Evolutionary conservation across 2,329 filamentous ascomycete genomes (phyloP).

Genomic region (Stagonosporopsis vannaccii): DNA sequence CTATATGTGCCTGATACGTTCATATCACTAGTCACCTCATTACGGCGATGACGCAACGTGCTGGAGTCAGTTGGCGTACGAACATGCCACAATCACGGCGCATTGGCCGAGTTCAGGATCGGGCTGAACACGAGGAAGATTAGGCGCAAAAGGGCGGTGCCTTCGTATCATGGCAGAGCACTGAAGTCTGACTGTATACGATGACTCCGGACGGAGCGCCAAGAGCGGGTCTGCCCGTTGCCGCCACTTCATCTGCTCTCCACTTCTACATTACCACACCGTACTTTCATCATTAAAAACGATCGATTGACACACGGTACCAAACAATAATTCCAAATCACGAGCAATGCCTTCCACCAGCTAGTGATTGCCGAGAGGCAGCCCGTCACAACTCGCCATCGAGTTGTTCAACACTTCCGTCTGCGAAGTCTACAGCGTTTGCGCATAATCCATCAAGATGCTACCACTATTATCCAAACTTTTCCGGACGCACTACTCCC

Average conservation of each 20-base stretch:
- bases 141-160: conserved; percentile 14
- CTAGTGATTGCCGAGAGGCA: conserved; percentile 36
- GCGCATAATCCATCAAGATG: conserved; percentile 56
- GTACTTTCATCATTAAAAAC: conserved; percentile 3
- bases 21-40: too few relatives aligned
- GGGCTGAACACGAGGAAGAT: background rate
- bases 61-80: too few relatives aligned
- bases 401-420: conserved; percentile 28
- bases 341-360: conserved; percentile 20
- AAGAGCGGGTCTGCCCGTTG: conserved; percentile 11
- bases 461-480: conserved; percentile 56
- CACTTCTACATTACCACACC: conserved; percentile 6
- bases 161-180: conserved; percentile 2
- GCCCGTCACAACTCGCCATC: conserved; percentile 28
- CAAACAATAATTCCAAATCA: background rate
- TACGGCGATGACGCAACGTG: too few relatives aligned
- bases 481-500: conserved; percentile 58
- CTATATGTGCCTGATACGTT: background rate
- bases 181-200: conserved; percentile 4
- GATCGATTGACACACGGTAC: background rate
- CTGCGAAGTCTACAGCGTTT: conserved; percentile 33
- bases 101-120: background rate
- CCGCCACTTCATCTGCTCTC: conserved; percentile 15
- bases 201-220: conserved; percentile 11
- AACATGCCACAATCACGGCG: too few relatives aligned